phyloP scores from a whole-genome alignment of 2,329 filamentous ascomycete species.

The Microcyclospora pomicola region DNA sequence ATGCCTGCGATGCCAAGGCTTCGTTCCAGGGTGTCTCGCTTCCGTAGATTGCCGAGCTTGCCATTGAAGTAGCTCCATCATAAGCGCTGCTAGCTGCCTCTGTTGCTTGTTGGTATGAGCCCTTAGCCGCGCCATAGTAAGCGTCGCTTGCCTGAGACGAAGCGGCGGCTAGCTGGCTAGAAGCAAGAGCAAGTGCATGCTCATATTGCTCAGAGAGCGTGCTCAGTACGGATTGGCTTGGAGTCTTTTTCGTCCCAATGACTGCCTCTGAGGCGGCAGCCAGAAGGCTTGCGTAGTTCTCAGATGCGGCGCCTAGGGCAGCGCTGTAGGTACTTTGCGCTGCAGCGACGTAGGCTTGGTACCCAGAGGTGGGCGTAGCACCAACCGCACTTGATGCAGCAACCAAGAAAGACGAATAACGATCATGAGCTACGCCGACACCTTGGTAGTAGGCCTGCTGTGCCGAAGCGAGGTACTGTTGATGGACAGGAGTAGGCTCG shows the following conservation, averaged over 20 bases:
- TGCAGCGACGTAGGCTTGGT: constrained; percentile 56
- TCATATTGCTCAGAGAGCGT: constrained; percentile 18
- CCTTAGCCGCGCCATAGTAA: constrained; percentile 32
- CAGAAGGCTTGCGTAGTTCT: constrained; percentile 15
- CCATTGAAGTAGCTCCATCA: constrained; percentile 26
- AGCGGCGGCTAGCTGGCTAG: constrained; percentile 33
- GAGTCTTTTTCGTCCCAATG: constrained; percentile 12
- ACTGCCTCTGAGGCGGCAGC: constrained; percentile 12
- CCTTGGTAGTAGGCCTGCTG: constrained; percentile 63
- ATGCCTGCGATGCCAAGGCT: constrained; percentile 41
- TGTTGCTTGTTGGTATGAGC: constrained; percentile 20
- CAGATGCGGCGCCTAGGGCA: constrained; percentile 21
- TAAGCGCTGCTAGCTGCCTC: constrained; percentile 2
- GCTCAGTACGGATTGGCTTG: constrained; percentile 17
- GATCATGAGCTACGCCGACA: constrained; percentile 62
- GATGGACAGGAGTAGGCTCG: constrained; percentile 43
- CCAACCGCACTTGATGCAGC: constrained; percentile 59
- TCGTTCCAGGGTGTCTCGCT: constrained; percentile 38
- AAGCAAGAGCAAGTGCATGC: constrained; percentile 18
- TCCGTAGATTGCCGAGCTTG: constrained; percentile 32
- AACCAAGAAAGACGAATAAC: constrained; percentile 61
- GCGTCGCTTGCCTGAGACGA: constrained; percentile 32
- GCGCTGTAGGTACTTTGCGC: constrained; percentile 33
- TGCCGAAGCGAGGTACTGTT: constrained; percentile 44
- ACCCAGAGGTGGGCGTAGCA: constrained; percentile 50